Percentiles rank a stretch among this genome's conserved stretches.
These are phyloP conservation scores for Wickerhamomyces chaumierensis DNA, from an alignment of 805 yeast species.

Conservation along the genomic window DNA sequence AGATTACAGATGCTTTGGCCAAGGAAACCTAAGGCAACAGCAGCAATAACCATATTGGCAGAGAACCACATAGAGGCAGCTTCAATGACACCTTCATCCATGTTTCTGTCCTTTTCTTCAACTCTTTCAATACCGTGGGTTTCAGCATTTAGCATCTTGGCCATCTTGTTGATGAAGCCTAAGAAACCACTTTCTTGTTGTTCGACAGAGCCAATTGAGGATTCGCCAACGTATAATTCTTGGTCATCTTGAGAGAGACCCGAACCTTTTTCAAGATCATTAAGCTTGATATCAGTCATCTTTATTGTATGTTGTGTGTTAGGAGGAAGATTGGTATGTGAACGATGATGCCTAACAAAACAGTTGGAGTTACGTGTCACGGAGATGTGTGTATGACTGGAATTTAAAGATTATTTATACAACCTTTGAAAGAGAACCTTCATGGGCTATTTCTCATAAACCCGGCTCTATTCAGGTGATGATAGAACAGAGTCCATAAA, in stretches of 20 bases:
- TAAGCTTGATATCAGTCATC: constrained; percentile 10
- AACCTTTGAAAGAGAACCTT: too few relatives aligned
- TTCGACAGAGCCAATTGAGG: constrained; percentile 7
- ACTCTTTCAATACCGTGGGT: constrained; percentile 73
- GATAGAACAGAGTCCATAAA: too few relatives aligned
- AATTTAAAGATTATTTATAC: too few relatives aligned
- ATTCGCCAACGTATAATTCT: constrained; percentile 13
- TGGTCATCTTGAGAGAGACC: constrained; percentile 5
- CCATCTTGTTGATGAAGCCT: constrained; percentile 16
- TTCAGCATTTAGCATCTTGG: constrained; percentile 30
- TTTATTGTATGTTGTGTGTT: neutral
- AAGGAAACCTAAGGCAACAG: constrained; percentile 67
- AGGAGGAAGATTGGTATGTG: too few relatives aligned
- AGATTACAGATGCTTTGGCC: constrained; percentile 56
- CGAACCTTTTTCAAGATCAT: constrained; percentile 15
- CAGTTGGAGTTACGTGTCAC: too few relatives aligned
- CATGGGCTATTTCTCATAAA: too few relatives aligned
- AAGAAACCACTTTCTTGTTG: constrained; percentile 8
- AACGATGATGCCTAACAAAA: too few relatives aligned
- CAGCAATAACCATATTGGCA: constrained; percentile 79
- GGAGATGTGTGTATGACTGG: too few relatives aligned
- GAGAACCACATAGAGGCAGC: constrained; percentile 89
- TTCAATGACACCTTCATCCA: constrained; percentile 43
- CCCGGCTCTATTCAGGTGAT: too few relatives aligned
- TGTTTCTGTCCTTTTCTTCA: constrained; percentile 68